phyloP scores from a whole-genome alignment of 2,329 filamentous ascomycete species.

The Ophiostoma sp. region DNA sequence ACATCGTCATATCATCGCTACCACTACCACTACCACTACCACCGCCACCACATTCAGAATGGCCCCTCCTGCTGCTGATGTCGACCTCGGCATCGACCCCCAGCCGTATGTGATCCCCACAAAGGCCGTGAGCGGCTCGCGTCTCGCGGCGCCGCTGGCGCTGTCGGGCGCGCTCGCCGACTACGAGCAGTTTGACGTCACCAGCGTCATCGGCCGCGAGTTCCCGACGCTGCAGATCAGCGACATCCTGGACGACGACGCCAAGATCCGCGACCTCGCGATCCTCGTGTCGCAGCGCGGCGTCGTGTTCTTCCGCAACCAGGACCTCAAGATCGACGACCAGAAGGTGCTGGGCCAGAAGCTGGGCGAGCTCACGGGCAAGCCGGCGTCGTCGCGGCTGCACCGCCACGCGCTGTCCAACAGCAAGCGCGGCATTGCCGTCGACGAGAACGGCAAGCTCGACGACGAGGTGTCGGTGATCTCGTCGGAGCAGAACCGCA shows the following conservation, averaged over 20 bases:
- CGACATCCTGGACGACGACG: conserved; percentile 36
- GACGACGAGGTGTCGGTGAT: conserved; percentile 48
- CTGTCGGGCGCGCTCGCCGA: neutral
- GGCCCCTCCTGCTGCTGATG: neutral
- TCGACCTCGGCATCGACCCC: too few relatives aligned
- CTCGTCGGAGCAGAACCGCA: conserved; percentile 39
- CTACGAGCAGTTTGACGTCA: neutral
- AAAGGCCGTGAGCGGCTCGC: too few relatives aligned
- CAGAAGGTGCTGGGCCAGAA: conserved; percentile 49
- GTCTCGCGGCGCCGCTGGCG: too few relatives aligned
- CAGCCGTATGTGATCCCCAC: too few relatives aligned
- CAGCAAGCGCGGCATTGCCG: conserved; percentile 40
- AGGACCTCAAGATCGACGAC: conserved; percentile 47
- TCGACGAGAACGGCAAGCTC: conserved; percentile 40
- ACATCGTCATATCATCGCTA: neutral
- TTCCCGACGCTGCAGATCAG: neutral
- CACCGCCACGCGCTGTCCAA: conserved; percentile 46
- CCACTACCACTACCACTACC: too few relatives aligned
- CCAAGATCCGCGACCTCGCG: conserved; percentile 45
- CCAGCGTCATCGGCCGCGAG: neutral
- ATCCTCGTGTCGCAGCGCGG: conserved; percentile 55
- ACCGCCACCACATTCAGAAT: neutral
- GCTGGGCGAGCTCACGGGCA: conserved; percentile 41
- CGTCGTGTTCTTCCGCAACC: conserved; percentile 60
- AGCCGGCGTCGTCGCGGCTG: conserved; percentile 40